Base-by-base conservation (phyloP, 1,284 basidiomycete genomes). In the Erythrobasidium hasegawianum region DNA sequence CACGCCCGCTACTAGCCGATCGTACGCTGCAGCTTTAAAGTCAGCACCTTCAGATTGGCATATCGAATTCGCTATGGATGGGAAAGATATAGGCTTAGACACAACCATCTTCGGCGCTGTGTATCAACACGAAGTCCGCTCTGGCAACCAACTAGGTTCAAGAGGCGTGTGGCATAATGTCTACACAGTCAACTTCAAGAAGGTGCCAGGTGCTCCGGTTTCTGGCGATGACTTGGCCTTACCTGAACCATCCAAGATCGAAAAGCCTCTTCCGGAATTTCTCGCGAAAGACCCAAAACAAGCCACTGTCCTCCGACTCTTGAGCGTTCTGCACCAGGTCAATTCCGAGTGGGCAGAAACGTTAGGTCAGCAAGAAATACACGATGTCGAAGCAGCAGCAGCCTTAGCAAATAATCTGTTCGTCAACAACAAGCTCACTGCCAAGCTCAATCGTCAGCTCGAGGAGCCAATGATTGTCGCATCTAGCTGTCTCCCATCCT, bases 401-500 rank as follows among this genome's bases (percentile, higher is more conserved):
- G 67, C 29, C 1, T 79, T 77, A 54, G 78, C 85, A 10, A 90
- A 93, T 69, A 84, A 87, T 0, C 84, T 89, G 0, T 98, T 98
- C 75, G 86, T 98, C 71, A 99, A 98, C 78, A 97, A 97, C 81
- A 97, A 98, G 79, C 81, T 99, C 52, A 94, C 93, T 0, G 96
- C 96, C 22, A 98, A 99, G 78, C 83, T 99, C 40, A 94, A 92
- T n/a, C 85, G 96, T 43, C 96, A 98, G 77, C 78, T 99, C 40
- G 95, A 98, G 73, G 96, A 99, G 77, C 91, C 92, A 0, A 96
- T 98, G 90, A 95, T 99, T 70, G 89, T 98, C 43, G 96, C 95
- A 0, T 95, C 94, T 72, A 89, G 89, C 45, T 97, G 94, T 78
- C 80, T 98, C 11, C 96, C 96, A 1, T 91, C 92, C 71, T 99